Percentiles rank a stretch among this genome's conserved stretches.
phyloP scores from a whole-genome alignment of 2,329 filamentous ascomycete species.

The Aspergillus vadensis region DNA sequence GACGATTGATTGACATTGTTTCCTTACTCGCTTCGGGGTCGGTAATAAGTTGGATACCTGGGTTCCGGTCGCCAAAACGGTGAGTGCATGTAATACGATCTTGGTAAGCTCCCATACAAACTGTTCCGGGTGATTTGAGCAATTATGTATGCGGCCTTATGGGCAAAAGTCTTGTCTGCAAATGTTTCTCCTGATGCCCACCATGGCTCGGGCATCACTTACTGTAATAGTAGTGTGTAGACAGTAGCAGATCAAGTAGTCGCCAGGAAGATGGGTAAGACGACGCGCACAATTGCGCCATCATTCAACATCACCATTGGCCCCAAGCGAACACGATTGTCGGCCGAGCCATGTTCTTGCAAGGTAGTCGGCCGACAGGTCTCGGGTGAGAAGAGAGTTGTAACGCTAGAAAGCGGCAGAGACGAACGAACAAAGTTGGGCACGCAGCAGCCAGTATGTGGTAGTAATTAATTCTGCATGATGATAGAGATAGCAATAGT shows the following conservation, averaged over 20 bases:
- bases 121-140: background rate
- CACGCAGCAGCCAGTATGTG: background rate
- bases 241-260: background rate
- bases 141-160: background rate
- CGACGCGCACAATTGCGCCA: constrained; percentile 36
- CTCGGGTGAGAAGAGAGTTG: constrained; percentile 8
- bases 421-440: background rate
- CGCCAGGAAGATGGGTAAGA: constrained; percentile 1
- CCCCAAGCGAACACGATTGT: constrained; percentile 19
- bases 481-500: no score
- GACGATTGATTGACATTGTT: no score
- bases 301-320: constrained; percentile 33
- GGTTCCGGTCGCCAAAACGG: no score
- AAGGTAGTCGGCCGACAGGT: constrained; percentile 28
- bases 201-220: background rate
- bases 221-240: background rate
- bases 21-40: no score
- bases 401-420: background rate
- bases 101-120: no score
- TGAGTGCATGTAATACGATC: no score
- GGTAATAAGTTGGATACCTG: no score
- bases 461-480: background rate
- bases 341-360: constrained; percentile 25
- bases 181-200: background rate
- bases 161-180: background rate